Conservation (phyloP, 805 yeast species). For the Starmerella asiatica region DNA sequence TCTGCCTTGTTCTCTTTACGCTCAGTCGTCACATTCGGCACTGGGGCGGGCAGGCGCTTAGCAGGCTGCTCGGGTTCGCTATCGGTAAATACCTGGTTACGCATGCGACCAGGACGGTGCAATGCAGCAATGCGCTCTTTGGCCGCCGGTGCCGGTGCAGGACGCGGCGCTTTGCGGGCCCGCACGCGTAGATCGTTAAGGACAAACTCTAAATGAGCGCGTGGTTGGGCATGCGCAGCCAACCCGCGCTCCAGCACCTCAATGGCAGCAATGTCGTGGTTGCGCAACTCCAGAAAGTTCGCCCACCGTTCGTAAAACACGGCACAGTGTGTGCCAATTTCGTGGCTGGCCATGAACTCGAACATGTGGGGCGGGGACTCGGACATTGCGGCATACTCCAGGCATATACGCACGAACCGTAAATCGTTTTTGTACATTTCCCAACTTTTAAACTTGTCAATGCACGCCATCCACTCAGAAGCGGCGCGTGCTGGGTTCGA, state of each 20-base stretch:
- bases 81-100: no score
- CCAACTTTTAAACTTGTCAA: slow-evolving; percentile 51
- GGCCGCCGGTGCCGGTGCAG: no score
- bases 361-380: slow-evolving; percentile 62
- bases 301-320: slow-evolving; percentile 72
- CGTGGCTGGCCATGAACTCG: slow-evolving; percentile 53
- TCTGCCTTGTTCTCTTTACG: no score
- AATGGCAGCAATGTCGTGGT: slow-evolving; percentile 40
- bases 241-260: slow-evolving; percentile 50
- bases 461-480: slow-evolving; percentile 30
- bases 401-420: slow-evolving; percentile 68
- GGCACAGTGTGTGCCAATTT: slow-evolving; percentile 56
- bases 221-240: slow-evolving; percentile 51
- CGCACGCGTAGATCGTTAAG: background rate
- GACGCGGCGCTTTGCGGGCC: no score
- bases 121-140: no score
- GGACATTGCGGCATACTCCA: slow-evolving; percentile 54
- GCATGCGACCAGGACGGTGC: no score
- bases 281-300: slow-evolving; percentile 39
- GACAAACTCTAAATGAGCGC: background rate
- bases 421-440: slow-evolving; percentile 62
- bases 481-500: background rate
- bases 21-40: no score
- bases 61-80: no score
- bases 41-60: no score